Evolutionary conservation across 2,329 filamentous ascomycete species (phyloP), one percentile per base, ranked within the genome.

Genomic region (Cytospora paraplurivora): DNA sequence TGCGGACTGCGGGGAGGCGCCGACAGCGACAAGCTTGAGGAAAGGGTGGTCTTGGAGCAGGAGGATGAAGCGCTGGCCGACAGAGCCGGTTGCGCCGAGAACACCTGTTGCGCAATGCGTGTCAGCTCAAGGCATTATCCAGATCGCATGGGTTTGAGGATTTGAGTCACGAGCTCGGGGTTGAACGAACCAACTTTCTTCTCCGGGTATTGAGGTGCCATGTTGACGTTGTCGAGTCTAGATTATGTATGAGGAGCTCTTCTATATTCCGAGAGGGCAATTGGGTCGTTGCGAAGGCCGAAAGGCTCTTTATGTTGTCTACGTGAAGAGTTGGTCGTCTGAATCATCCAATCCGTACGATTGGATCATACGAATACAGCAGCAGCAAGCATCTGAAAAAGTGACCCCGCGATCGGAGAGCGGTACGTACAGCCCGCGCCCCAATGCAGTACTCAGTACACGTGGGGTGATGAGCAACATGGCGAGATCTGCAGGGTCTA

Each of bases 11-110:
- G 91, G 87, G 19, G 93, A 97, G 41, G 95, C 95, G 67, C 95
- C 95, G 56, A 98, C 86, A 64, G 93, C 93, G 68, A 95, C 90
- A 63, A 98, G 88, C 68, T 87, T 87, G 72, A 98, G 91, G 76
- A 90, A 86, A 17, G 94, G 93, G 78, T 98, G 94, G 61, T 92
- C 85, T 52, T 91, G 88, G 67, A 98, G 89, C 59, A 98, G 86
- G 38, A 97, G 88, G 74, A 98, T 95, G 77, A 98, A 98, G 72
- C 95, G 88, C 79, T 97, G 93, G 71, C 94, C 94, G 15, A 98
- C 94, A 41, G 93, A 96, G 73, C 95, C 95, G 37, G 94, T 98
- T 77, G 90, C 92, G 71, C 94, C 93, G 62, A 97, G 86, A 63
- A 97, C 92, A 75, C 86, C 85, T 88, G 68, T 8, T 50, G 27